Percentiles rank a stretch among this genome's conserved stretches.
Conservation (phyloP, 345 rosid genomes). For the Bruguiera sexangula region DNA sequence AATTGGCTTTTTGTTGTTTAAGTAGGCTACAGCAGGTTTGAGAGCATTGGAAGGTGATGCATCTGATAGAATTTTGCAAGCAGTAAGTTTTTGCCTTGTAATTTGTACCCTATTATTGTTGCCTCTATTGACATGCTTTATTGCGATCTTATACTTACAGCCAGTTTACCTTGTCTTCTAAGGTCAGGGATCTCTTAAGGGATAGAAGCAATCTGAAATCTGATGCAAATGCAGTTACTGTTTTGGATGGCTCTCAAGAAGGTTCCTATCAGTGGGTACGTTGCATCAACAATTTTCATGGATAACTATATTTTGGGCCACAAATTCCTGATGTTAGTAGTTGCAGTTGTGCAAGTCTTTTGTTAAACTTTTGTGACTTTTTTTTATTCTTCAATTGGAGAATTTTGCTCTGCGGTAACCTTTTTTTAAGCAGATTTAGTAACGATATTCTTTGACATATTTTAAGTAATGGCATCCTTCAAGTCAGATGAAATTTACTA, state of each 20-base stretch:
- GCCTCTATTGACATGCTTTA: constrained; percentile 3
- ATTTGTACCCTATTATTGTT: too few relatives aligned
- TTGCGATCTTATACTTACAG: background rate
- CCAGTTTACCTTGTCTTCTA: constrained; percentile 18
- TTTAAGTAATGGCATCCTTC: too few relatives aligned
- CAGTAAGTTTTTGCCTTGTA: constrained; percentile 37
- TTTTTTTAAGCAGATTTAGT: too few relatives aligned
- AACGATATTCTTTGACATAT: too few relatives aligned
- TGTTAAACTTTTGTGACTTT: background rate
- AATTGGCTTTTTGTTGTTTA: constrained; percentile 1
- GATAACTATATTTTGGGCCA: background rate
- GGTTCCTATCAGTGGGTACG: constrained; percentile 92
- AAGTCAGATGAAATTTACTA: too few relatives aligned
- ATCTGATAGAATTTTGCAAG: constrained; percentile 71
- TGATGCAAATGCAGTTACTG: constrained; percentile 51
- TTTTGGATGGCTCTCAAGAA: constrained; percentile 83
- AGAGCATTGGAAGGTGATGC: constrained; percentile 69
- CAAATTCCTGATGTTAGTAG: background rate
- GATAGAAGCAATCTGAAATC: constrained; percentile 60
- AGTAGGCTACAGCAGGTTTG: constrained; percentile 86
- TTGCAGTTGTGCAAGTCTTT: background rate
- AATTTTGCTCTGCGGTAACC: too few relatives aligned
- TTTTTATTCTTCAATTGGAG: background rate
- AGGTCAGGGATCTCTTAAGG: constrained; percentile 79
- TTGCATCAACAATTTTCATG: background rate